Evolutionary conservation across 306 rosid species (phyloP), one percentile per base, ranked within the genome.

Genomic region (Malus sieversii): DNA sequence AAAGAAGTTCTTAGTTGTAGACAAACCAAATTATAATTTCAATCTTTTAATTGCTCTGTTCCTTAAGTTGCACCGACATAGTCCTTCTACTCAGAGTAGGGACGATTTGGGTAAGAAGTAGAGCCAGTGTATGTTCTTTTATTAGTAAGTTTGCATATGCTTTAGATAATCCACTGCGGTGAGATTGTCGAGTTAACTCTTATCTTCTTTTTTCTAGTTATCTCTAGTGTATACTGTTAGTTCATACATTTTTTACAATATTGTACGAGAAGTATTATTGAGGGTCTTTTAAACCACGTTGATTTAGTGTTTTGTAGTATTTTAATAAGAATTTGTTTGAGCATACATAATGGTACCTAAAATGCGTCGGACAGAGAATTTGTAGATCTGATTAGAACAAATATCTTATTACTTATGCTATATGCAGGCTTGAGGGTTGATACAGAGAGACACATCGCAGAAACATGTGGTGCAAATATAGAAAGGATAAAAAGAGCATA

Each of bases 371-470:
- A n/a, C 14, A 62, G 8, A 1, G 22, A 19, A 4, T 29, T 11
- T 61, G 8, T 70, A 46, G 51, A 61, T n/a, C 3, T n/a, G 44
- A 61, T 44, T 33, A 29, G 4, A 44, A 72, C 8, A 65, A 27
- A 23, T 63, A 60, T 81, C 12, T 79, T 63, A 59, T 69, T 63
- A 23, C 35, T 40, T 71, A 70, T 78, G 76, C 80, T 42, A 73
- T 58, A 30, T 78, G 85, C 91, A 95, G 98, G 98, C 82, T 82
- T 86, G 85, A 87, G 92, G 84, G 86, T 73, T 69, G 85, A 83
- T 27, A 90, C 76, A 2, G 97, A 87, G 87, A 86, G 70, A 27
- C 83, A 15, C 44, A 89, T 90, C 69, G 79, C 74, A 77, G 86
- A 84, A 77, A 87, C 80, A 23, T 95, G 93, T 85, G 71, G 33